Evolutionary conservation across 2,329 filamentous ascomycete genomes (phyloP), one percentile per base, ranked within the genome.

Genomic region (Pseudogymnoascus sp.): DNA sequence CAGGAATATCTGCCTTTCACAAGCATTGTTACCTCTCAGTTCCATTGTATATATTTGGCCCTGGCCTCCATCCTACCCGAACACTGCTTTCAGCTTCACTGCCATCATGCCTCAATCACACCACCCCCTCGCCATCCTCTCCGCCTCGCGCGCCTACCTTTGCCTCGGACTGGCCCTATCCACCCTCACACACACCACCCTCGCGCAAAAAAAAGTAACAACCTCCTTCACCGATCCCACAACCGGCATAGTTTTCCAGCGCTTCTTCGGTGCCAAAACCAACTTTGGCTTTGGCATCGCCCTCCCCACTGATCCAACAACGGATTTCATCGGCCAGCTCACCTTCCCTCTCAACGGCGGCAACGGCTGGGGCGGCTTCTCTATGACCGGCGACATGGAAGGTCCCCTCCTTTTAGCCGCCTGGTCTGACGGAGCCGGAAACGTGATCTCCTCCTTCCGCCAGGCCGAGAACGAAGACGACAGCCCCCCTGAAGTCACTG

Each of bases 291-390:
- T 79, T 57, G 77, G 74, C 62, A 72, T 80, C 54, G 76, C 77
- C 5, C 71, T 80, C 1, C 77, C 77, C 3, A 68, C 74, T 44
- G 71, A 69, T 8, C 71, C 74, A 0, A 72, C 64, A 10, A 74
- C 66, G 47, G 76, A 77, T 61, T 78, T 79, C 68, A 79, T 80
- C 58, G 78, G 75, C 6, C 78, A 80, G 63, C 71, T 81, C 10
- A 72, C 75, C 15, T 75, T 77, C 61, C 75, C 74, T 0, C 69
- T 75, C 1, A 65, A 64, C 9, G 72, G 74, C 50, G 74, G 76
- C 2, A 72, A 70, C 2, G 78, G 78, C 21, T 80, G 76, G 76
- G 76, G 75, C 44, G 76, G 76, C n/a, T 73, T 76, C 41, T 74
- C 72, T n/a, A 66, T 80, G 13, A 75, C 74, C 0, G 75, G 76